Evolutionary conservation across 768 basidiomycete species (phyloP).

Genomic region (Dentipellis fragilis): DNA sequence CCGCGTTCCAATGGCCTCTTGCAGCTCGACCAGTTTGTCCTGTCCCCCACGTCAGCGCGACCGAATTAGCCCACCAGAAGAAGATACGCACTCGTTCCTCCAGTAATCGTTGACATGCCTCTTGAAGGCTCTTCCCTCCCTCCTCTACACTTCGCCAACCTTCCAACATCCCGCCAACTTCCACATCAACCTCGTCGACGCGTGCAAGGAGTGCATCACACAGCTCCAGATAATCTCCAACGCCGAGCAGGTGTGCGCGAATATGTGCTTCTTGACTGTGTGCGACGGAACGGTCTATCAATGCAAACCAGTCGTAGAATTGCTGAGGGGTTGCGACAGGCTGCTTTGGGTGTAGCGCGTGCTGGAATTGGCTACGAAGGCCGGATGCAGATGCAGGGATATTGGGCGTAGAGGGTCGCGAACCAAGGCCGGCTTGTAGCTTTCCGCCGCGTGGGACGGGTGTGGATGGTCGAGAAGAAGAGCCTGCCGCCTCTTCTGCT

Average conservation of each 20-base stretch:
- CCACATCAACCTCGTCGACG: conserved; percentile 62
- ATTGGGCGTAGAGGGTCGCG: conserved; percentile 19
- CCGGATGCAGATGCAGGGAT: background rate
- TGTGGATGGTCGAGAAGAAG: conserved; percentile 37
- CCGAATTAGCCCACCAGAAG: background rate
- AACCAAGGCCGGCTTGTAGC: conserved; percentile 10
- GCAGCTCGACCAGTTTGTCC: conserved; percentile 69
- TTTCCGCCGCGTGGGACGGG: conserved; percentile 20
- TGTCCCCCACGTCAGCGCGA: conserved; percentile 20
- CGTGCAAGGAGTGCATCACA: conserved; percentile 68
- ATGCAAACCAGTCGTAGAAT: conserved; percentile 93
- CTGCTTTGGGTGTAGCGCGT: conserved; percentile 62
- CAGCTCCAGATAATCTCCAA: conserved; percentile 65
- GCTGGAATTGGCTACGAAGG: conserved; percentile 17
- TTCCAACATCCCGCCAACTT: conserved; percentile 74
- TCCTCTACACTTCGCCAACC: conserved; percentile 87
- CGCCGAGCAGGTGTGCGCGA: conserved; percentile 68
- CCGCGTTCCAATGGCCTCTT: conserved; percentile 72
- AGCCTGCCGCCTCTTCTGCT: conserved; percentile 25
- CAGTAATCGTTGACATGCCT: conserved; percentile 81
- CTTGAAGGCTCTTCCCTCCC: conserved; percentile 82
- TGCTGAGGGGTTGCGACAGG: conserved; percentile 89
- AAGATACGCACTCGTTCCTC: conserved; percentile 68
- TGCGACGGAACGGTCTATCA: conserved; percentile 82
- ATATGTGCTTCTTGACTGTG: conserved; percentile 94